Evolutionary conservation across 768 basidiomycete genomes (phyloP).

Genomic region (Epithele typhae): DNA sequence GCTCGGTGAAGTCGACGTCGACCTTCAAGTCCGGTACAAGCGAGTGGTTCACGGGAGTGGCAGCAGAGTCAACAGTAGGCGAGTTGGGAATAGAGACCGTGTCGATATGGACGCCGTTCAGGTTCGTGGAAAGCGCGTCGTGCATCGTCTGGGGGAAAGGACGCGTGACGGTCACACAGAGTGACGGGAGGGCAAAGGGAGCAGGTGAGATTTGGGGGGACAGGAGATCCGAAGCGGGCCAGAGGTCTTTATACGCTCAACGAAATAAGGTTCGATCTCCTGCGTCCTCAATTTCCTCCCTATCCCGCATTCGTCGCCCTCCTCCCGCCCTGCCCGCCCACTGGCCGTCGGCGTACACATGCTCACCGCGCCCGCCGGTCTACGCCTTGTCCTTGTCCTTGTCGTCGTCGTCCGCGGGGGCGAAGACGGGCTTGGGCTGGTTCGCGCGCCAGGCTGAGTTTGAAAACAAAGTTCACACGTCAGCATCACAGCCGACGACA

Average conservation of each 20-base stretch:
- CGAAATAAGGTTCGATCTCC: slow-evolving; percentile 85
- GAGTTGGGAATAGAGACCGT: slow-evolving; percentile 27
- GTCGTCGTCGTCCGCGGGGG: slow-evolving; percentile 50
- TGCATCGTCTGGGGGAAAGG: slow-evolving; percentile 46
- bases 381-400: slow-evolving; percentile 50
- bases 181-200: slow-evolving; percentile 27
- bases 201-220: slow-evolving; percentile 62
- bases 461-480: slow-evolving; percentile 25
- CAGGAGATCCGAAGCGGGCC: slow-evolving; percentile 60
- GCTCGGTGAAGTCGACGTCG: slow-evolving; percentile 55
- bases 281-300: slow-evolving; percentile 41
- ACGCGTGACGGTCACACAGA: slow-evolving; percentile 71
- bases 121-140: slow-evolving; percentile 38
- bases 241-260: slow-evolving; percentile 74
- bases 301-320: slow-evolving; percentile 20
- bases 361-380: slow-evolving; percentile 18
- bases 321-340: slow-evolving; percentile 17
- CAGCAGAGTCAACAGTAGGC: slow-evolving; percentile 45
- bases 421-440: slow-evolving; percentile 86
- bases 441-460: slow-evolving; percentile 77
- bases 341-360: not conserved
- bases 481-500: slow-evolving; percentile 32
- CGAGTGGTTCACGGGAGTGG: slow-evolving; percentile 53
- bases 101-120: slow-evolving; percentile 21
- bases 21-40: slow-evolving; percentile 55